Conservation (phyloP, 805 yeast genomes). For the Groenewaldozyma tartarivorans region DNA sequence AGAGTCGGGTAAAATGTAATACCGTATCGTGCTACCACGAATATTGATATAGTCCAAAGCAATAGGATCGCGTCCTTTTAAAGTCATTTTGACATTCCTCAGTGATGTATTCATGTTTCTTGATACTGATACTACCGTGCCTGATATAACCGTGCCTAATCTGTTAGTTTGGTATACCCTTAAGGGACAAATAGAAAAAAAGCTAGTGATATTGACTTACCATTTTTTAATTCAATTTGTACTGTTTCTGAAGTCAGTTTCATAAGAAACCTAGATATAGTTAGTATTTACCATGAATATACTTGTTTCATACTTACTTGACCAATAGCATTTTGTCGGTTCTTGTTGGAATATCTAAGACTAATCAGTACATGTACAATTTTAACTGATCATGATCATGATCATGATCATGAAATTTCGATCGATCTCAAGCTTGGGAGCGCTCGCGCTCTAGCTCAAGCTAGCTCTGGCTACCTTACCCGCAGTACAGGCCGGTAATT, state of each 20-base stretch:
- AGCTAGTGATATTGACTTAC: slow-evolving; percentile 26
- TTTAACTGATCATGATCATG: too few relatives aligned
- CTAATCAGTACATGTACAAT: too few relatives aligned
- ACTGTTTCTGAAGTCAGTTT: slow-evolving; percentile 79
- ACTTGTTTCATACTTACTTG: slow-evolving; percentile 25
- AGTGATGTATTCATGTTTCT: slow-evolving; percentile 86
- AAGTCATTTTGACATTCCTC: slow-evolving; percentile 70
- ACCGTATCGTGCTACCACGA: slow-evolving; percentile 82
- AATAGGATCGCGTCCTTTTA: slow-evolving; percentile 59
- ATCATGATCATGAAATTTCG: too few relatives aligned
- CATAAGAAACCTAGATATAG: slow-evolving; percentile 57
- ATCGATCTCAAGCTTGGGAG: too few relatives aligned
- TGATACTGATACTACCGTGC: slow-evolving; percentile 74
- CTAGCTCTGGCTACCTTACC: too few relatives aligned
- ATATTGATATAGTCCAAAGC: slow-evolving; percentile 69
- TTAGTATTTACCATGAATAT: not conserved
- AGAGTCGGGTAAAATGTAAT: slow-evolving; percentile 77
- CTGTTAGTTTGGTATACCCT: not conserved
- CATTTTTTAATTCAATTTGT: slow-evolving; percentile 85
- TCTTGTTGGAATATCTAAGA: too few relatives aligned
- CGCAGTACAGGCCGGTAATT: too few relatives aligned
- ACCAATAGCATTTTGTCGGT: slow-evolving; percentile 61
- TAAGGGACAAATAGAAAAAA: not conserved
- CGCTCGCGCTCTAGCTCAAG: too few relatives aligned
- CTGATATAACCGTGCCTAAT: slow-evolving; percentile 57